Conservation (phyloP, 2,329 filamentous ascomycete genomes). For the Teratosphaeria epicoccoides region DNA sequence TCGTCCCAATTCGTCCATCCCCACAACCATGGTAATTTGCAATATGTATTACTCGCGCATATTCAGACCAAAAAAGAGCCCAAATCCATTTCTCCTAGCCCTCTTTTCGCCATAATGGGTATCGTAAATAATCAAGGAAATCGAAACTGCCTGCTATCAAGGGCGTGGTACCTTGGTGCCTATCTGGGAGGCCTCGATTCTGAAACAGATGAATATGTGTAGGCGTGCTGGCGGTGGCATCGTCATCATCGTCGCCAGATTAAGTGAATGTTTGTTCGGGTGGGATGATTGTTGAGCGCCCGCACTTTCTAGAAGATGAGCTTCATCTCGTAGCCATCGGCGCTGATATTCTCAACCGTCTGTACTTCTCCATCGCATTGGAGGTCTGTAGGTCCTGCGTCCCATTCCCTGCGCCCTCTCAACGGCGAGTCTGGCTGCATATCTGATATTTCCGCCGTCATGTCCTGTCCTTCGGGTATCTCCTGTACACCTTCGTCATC, state of each 20-base stretch:
- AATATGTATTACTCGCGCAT: not conserved
- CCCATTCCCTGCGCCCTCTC: conserved; percentile 41
- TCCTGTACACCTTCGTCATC: conserved; percentile 83
- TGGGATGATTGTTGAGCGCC: conserved; percentile 4
- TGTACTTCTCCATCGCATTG: conserved; percentile 39
- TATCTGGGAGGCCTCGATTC: conserved; percentile 11
- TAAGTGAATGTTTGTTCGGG: conserved; percentile 8
- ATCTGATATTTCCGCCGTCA: conserved; percentile 62
- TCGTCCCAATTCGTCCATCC: not conserved
- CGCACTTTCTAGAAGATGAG: conserved; percentile 33
- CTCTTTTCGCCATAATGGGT: conserved; percentile 7
- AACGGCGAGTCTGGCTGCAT: conserved; percentile 36
- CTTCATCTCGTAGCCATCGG: conserved; percentile 39
- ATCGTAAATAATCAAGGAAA: conserved; percentile 2
- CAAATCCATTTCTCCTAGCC: not conserved
- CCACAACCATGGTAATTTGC: not conserved
- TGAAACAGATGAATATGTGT: conserved; percentile 8
- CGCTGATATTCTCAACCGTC: conserved; percentile 33
- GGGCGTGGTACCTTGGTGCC: conserved; percentile 17
- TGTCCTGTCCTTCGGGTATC: conserved; percentile 82
- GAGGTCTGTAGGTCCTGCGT: conserved; percentile 37
- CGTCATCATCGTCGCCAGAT: conserved; percentile 11
- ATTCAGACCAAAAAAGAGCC: not conserved
- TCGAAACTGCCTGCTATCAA: conserved; percentile 15
- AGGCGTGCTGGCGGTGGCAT: conserved; percentile 6